Conservation (phyloP, 805 yeast genomes). For the Yarrowia alimentaria region DNA sequence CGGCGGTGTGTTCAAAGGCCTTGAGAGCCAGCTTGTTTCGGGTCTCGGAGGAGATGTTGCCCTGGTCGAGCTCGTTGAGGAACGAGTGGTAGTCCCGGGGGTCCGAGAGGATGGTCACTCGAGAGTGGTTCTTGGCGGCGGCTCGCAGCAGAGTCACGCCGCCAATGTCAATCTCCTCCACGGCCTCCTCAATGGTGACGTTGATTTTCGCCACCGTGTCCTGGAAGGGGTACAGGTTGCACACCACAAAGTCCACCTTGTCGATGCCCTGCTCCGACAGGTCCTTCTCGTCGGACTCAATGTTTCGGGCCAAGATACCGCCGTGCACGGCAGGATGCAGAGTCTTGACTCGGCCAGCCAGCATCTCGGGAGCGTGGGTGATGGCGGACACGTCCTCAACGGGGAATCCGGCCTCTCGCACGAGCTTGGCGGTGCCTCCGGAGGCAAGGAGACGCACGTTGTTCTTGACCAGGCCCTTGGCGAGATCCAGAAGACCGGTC, state of each 20-base stretch:
- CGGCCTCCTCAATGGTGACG: conserved; percentile 95
- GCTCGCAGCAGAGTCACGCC: conserved; percentile 97
- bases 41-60: conserved; percentile 68
- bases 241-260: conserved; percentile 94
- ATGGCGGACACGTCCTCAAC: conserved; percentile 93
- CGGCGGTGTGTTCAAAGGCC: conserved; percentile 98
- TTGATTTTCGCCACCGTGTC: conserved; percentile 94
- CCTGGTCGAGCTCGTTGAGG: conserved; percentile 71
- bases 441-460: conserved; percentile 92
- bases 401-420: conserved; percentile 96
- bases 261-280: conserved; percentile 85
- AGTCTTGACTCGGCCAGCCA: conserved; percentile 98
- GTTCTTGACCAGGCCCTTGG: conserved; percentile 87
- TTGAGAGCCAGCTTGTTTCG: conserved; percentile 86
- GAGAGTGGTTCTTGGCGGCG: conserved; percentile 96
- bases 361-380: conserved; percentile 98
- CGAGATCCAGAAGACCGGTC: conserved; percentile 92
- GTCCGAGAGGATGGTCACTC: conserved; percentile 94
- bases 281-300: conserved; percentile 87
- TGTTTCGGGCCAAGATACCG: conserved; percentile 84
- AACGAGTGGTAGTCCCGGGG: conserved; percentile 90
- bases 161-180: conserved; percentile 97
- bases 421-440: conserved; percentile 93
- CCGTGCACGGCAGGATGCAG: conserved; percentile 99
- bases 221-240: conserved; percentile 97